Base-by-base conservation (phyloP, 1,139 yeast species). In the Debaryomyces coudertii region DNA sequence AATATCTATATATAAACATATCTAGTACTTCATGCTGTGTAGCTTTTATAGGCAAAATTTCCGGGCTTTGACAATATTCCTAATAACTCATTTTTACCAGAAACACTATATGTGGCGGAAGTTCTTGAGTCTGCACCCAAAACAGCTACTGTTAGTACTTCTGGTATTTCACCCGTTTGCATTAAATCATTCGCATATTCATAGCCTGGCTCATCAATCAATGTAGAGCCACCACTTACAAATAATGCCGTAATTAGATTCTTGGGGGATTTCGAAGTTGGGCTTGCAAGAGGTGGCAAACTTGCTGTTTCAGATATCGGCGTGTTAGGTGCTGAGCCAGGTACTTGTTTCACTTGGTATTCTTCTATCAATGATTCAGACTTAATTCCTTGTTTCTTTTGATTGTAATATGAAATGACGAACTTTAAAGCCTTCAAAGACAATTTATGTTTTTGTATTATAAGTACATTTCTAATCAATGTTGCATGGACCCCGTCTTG, bases 21-120 rank as follows among this genome's bases (percentile, higher is more conserved):
- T 36, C 14, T 18, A 16, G 15, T 18, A 20, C 16, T 18, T 29
- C 20, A 38, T 27, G 41, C 34, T 4, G 41, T 38, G 25, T 38
- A 20, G 35, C 37, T 34, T 9, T 30, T 27, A 9, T 11, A 42
- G 4, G 28, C 27, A n/a, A 30, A 15, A 18, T 16, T 18, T n/a
- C 9, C 31, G 8, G 45, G 29, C 8, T 56, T 53, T 5, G 71
- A 60, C 30, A 85, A 64, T 31, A 84, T 68, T 25, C 77, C 72
- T 57, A 90, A 76, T 44, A 90, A 69, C 51, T 89, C 93, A 58
- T 89, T 90, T 55, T 87, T 79, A 51, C 97, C 97, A 48, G 81
- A 79, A 12, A 88, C 83, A 46, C 83, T 82, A 56, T 80, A 86
- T 35, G 73, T 77, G 1, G 97, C 96, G 46, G 76, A 76, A 1